These are phyloP conservation scores for Aschersonia sp. DNA, from an alignment of 2,329 filamentous ascomycete species.

Conservation along the genomic window DNA sequence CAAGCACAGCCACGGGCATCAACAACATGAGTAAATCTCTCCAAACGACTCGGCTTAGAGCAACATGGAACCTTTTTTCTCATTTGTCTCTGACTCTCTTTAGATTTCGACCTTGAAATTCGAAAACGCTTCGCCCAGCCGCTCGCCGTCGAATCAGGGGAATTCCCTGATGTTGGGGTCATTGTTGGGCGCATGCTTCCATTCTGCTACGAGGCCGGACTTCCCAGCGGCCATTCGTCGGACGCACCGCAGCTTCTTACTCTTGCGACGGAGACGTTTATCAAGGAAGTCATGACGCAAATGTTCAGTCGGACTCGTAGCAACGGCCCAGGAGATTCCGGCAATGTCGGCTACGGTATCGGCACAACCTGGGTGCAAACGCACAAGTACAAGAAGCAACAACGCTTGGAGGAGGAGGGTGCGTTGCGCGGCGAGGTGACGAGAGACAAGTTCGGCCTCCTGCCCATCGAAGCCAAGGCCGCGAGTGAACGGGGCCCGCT, in stretches of 20 bases:
- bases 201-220: conserved; percentile 52
- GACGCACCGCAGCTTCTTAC: conserved; percentile 52
- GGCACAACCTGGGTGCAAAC: conserved; percentile 65
- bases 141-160: conserved; percentile 51
- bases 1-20: conserved; percentile 53
- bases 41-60: not conserved
- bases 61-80: not conserved
- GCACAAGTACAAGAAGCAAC: conserved; percentile 58
- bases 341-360: conserved; percentile 46
- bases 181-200: conserved; percentile 53
- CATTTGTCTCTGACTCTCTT: conserved; percentile 7
- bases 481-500: conserved; percentile 58
- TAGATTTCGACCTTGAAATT: conserved; percentile 54
- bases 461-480: conserved; percentile 70
- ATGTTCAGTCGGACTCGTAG: conserved; percentile 50
- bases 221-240: conserved; percentile 40
- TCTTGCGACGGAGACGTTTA: conserved; percentile 50
- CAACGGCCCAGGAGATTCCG: conserved; percentile 49
- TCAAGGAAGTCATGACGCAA: conserved; percentile 50
- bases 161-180: conserved; percentile 50
- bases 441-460: conserved; percentile 59
- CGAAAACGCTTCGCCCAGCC: conserved; percentile 50
- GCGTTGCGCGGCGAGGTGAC: conserved; percentile 59
- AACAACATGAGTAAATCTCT: conserved; percentile 60
- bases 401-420: conserved; percentile 62